Conservation (phyloP, 1,284 basidiomycete species). For the Cutaneotrichosporon dermatis region DNA sequence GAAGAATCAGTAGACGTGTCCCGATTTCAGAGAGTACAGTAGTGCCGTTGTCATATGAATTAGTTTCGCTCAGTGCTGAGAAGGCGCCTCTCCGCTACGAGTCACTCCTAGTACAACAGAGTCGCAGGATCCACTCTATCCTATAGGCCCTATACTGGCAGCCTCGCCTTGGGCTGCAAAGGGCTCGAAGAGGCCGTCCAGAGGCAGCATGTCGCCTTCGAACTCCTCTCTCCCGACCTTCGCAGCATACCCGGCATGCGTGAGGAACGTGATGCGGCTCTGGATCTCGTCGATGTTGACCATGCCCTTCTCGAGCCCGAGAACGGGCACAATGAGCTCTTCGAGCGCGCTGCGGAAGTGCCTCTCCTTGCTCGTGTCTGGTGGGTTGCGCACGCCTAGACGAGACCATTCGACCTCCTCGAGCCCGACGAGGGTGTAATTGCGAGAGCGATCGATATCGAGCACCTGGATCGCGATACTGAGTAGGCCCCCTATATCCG, state of each 20-base stretch:
- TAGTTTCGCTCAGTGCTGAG: no score
- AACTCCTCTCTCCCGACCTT: not conserved
- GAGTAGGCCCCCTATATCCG: not conserved
- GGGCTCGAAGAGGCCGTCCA: not conserved
- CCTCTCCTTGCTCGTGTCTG: not conserved
- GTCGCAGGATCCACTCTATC: not conserved
- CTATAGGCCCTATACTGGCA: not conserved
- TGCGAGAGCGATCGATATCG: not conserved
- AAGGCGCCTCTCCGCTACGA: no score
- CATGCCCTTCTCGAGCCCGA: not conserved
- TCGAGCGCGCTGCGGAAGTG: not conserved
- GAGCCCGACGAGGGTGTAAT: not conserved
- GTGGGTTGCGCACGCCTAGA: not conserved
- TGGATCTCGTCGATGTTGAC: not conserved
- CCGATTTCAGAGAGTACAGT: no score
- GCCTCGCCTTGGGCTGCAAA: not conserved
- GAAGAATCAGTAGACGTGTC: no score
- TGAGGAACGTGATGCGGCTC: slow-evolving; percentile 5
- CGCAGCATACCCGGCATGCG: not conserved
- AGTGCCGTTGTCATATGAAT: no score
- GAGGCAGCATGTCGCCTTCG: not conserved
- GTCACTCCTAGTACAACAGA: not conserved
- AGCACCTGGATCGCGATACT: not conserved
- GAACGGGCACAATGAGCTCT: not conserved
- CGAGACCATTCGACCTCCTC: not conserved